These are phyloP conservation scores for Phytophthora constricta DNA, from an alignment of 352 stramenopile species.

Conservation along the genomic window DNA sequence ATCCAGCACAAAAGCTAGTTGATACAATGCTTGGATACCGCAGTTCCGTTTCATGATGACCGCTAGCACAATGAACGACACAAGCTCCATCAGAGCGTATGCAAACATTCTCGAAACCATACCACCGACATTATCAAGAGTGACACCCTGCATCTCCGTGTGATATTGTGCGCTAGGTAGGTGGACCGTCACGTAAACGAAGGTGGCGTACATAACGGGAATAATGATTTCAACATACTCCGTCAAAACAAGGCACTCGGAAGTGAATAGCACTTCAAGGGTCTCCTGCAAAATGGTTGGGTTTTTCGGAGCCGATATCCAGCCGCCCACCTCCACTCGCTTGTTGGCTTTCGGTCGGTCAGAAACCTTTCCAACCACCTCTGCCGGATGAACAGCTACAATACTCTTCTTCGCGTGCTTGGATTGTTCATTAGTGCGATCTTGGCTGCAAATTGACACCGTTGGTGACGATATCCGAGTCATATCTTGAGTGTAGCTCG, in stretches of 20 bases:
- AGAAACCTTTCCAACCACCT: no score
- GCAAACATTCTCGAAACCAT: slow-evolving; percentile 20
- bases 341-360: neutral
- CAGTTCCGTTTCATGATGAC: slow-evolving; percentile 20
- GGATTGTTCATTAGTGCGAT: neutral
- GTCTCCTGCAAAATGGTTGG: neutral
- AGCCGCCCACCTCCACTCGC: neutral
- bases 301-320: neutral
- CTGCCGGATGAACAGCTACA: neutral
- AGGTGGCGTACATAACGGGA: slow-evolving; percentile 29
- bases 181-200: no score
- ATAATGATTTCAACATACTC: slow-evolving; percentile 42
- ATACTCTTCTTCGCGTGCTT: neutral
- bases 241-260: slow-evolving; percentile 33
- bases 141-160: slow-evolving; percentile 32
- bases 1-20: slow-evolving; percentile 37
- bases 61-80: slow-evolving; percentile 19
- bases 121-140: no score
- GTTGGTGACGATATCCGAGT: no score
- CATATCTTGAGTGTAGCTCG: neutral
- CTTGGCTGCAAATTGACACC: no score
- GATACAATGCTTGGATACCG: slow-evolving; percentile 23
- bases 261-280: slow-evolving; percentile 21
- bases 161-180: slow-evolving; percentile 31
- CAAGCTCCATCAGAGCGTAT: slow-evolving; percentile 23